Base-by-base conservation (phyloP, 441 rosid genomes). In the Theobroma grandiflorum region DNA sequence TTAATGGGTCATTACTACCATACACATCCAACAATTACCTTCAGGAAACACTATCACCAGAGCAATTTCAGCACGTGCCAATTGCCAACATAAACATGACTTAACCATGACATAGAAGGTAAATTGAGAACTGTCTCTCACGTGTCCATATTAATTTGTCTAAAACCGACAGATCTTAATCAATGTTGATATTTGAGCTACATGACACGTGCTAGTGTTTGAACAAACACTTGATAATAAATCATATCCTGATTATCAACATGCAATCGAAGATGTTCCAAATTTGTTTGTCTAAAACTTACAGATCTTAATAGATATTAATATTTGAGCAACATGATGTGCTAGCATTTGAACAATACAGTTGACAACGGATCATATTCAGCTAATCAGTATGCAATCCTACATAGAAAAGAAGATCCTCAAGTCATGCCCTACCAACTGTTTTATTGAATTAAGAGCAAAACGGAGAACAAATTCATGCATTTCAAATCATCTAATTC, bases 401-500 rank as follows among this genome's bases (percentile, higher is more conserved):
- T 59, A 61, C 5, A 8, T 15, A 43, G 40, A 74, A 40, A 22
- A 59, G 26, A 59, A 40, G 66, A 59, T 61, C 57, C 66, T 18
- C 70, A 61, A 61, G 55, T 7, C 79, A 63, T 76, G 79, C 61
- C 43, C 50, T 22, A 77, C 53, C 38, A 64, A 76, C 26, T 2
- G 6, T 55, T 11, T 67, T 40, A 55, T 65, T 22, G 58, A 26
- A 67, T 70, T 26, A 77, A 6, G 11, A 8, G 14, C 9, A n/a
- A 77, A 64, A 53, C 42, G 8, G 6, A 75, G 63, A 47, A 45
- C 69, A 42, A 40, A 18, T 53, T 20, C 47, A 43, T 12, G 37
- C 67, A 58, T 22, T 20, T 8, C 31, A 53, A 72, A 52, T 53
- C 31, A 53, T 18, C 33, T 33, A 52, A 35, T 37, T 49, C 47